Evolutionary conservation across 1,284 basidiomycete genomes (phyloP).

Genomic region (Pterulicium gracile): DNA sequence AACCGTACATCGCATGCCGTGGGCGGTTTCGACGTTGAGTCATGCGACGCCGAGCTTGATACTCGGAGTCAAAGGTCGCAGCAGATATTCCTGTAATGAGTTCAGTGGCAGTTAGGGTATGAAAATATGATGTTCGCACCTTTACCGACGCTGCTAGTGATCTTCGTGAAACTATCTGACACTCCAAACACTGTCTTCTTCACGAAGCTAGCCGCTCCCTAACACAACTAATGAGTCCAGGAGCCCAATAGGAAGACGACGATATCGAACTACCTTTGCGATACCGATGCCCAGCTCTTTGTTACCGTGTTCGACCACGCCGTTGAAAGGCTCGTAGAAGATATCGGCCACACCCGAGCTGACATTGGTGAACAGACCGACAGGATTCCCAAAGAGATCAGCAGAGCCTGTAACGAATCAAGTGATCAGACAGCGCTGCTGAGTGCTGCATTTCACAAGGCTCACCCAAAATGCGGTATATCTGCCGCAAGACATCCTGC

Average conservation of each 20-base stretch:
- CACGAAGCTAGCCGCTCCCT: conserved; percentile 96
- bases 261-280: conserved; percentile 57
- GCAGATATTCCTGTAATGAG: conserved; percentile 73
- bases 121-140: conserved; percentile 36
- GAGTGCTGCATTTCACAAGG: not conserved
- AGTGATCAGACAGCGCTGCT: not conserved
- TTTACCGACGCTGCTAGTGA: conserved; percentile 96
- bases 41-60: conserved; percentile 84
- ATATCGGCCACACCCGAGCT: conserved; percentile 98
- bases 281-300: conserved; percentile 95
- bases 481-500: conserved; percentile 87
- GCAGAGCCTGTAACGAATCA: conserved; percentile 48
- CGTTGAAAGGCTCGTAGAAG: conserved; percentile 98
- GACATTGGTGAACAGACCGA: conserved; percentile 97
- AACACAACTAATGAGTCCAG: conserved; percentile 7
- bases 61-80: conserved; percentile 94
- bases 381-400: conserved; percentile 90
- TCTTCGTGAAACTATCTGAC: conserved; percentile 92
- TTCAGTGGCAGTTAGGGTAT: not conserved
- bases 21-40: conserved; percentile 90
- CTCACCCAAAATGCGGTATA: conserved; percentile 81
- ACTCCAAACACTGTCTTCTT: conserved; percentile 99
- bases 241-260: not conserved
- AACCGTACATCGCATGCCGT: conserved; percentile 78
- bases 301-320: conserved; percentile 95